Conservation (phyloP, 305 asterid species). For the Rubia balearica region DNA sequence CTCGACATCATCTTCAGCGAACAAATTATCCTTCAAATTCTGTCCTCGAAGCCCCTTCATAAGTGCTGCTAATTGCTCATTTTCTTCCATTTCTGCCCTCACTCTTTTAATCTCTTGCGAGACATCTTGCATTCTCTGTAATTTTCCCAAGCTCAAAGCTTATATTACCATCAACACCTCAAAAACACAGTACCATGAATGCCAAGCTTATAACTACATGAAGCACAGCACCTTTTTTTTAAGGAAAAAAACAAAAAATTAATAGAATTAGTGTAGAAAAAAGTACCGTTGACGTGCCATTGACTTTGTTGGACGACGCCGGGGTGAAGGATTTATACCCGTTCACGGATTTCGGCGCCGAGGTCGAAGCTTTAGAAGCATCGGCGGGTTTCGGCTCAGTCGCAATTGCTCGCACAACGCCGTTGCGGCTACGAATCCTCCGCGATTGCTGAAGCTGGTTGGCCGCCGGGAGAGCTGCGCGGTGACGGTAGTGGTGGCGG, state of each 20-base stretch:
- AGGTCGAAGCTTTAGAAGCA: slow-evolving; percentile 21
- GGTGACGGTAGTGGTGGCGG: slow-evolving; percentile 13
- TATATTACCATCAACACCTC: slow-evolving; percentile 8
- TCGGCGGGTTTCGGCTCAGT: slow-evolving; percentile 73
- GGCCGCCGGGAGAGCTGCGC: slow-evolving; percentile 6
- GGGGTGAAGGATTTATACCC: slow-evolving; percentile 44
- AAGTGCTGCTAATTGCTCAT: slow-evolving; percentile 72
- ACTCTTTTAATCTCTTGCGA: slow-evolving; percentile 87
- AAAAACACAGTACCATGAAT: neutral
- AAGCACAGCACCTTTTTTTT: neutral
- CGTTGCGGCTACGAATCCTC: slow-evolving; percentile 22
- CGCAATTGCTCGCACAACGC: slow-evolving; percentile 63
- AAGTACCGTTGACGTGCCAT: slow-evolving; percentile 63
- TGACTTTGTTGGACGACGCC: slow-evolving; percentile 48
- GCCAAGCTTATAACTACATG: neutral
- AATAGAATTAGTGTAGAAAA: neutral
- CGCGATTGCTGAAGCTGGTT: slow-evolving; percentile 13
- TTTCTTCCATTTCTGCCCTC: slow-evolving; percentile 97
- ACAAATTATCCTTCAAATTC: slow-evolving; percentile 65
- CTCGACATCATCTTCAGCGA: slow-evolving; percentile 78
- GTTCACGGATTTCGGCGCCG: slow-evolving; percentile 33
- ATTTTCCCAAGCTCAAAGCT: slow-evolving; percentile 20
- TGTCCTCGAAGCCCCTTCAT: slow-evolving; percentile 98
- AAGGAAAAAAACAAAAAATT: neutral
- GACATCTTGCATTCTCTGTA: slow-evolving; percentile 87